A percentile compares a stretch with the other conserved stretches of the same genome.
Evolutionary conservation across 345 rosid genomes (phyloP).

Genomic region (Eucalyptus guilfoylei): DNA sequence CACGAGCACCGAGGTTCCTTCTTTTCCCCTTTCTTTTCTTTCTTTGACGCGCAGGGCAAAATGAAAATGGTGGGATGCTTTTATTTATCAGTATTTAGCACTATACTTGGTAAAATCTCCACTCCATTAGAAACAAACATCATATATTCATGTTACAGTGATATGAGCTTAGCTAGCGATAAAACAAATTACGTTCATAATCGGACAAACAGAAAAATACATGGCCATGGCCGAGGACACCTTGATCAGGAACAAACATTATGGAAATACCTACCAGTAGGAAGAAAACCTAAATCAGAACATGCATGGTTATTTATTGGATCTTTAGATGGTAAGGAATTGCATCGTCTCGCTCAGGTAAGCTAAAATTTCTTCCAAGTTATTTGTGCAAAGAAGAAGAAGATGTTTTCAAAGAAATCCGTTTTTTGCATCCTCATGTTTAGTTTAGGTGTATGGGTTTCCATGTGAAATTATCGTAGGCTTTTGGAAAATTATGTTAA

Average conservation of each 20-base stretch:
- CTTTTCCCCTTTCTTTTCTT: neutral
- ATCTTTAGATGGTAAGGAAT: neutral
- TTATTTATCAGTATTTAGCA: neutral
- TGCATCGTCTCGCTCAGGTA: neutral
- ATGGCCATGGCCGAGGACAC: neutral
- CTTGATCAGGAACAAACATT: neutral
- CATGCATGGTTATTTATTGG: neutral
- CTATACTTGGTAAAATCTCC: neutral
- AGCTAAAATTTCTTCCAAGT: neutral
- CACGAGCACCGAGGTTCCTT: conserved; percentile 31
- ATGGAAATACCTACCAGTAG: neutral
- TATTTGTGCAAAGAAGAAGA: neutral
- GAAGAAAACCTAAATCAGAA: neutral
- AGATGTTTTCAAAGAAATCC: neutral
- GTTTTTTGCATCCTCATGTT: neutral
- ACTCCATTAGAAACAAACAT: neutral
- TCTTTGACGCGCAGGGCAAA: neutral
- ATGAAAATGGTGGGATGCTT: neutral
- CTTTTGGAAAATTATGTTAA: neutral
- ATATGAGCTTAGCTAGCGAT: neutral
- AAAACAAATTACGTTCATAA: neutral
- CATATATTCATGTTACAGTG: neutral
- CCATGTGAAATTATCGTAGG: neutral
- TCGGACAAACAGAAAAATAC: neutral
- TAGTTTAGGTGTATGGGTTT: neutral